A percentile compares a stretch with the other conserved stretches of the same genome.
Evolutionary conservation across 371 early-diverging fungal species (phyloP).

Genomic region (Amoeboaphelidium occidentale): DNA sequence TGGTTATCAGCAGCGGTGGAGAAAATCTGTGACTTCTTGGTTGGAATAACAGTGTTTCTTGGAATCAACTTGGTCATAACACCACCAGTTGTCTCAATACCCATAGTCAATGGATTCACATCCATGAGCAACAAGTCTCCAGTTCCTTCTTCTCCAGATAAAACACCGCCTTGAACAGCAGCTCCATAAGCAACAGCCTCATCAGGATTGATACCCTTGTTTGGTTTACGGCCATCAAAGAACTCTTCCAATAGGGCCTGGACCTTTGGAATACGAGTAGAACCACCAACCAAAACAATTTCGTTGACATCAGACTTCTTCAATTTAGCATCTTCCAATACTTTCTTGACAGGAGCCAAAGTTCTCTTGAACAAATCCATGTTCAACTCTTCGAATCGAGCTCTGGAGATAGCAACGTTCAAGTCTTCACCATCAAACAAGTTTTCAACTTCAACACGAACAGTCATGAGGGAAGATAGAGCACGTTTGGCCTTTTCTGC

Average conservation of each 20-base stretch:
- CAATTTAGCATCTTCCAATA: slow-evolving; percentile 12
- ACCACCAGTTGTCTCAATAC: slow-evolving; percentile 84
- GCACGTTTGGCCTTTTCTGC: slow-evolving; percentile 73
- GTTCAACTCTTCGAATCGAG: slow-evolving; percentile 29
- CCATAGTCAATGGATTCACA: slow-evolving; percentile 68
- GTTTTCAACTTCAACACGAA: slow-evolving; percentile 48
- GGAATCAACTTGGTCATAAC: slow-evolving; percentile 37
- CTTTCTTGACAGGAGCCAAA: slow-evolving; percentile 12
- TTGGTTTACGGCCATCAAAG: slow-evolving; percentile 65
- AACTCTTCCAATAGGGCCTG: slow-evolving; percentile 48
- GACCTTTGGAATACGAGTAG: slow-evolving; percentile 94
- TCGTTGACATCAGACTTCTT: slow-evolving; percentile 46
- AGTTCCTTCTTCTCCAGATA: slow-evolving; percentile 36
- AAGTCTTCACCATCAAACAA: slow-evolving; percentile 25
- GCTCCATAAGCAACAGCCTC: slow-evolving; percentile 95
- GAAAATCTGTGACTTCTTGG: slow-evolving; percentile 69
- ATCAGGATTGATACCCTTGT: slow-evolving; percentile 64
- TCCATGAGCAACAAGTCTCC: slow-evolving; percentile 56
- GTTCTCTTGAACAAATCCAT: slow-evolving; percentile 29
- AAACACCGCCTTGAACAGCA: slow-evolving; percentile 61
- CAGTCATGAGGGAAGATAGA: slow-evolving; percentile 57
- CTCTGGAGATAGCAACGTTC: slow-evolving; percentile 29
- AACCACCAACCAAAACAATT: slow-evolving; percentile 90
- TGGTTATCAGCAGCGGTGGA: slow-evolving; percentile 88
- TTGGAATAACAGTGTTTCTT: slow-evolving; percentile 76